Conservation (phyloP, 805 yeast species). For the Suhomyces pyralidae region DNA sequence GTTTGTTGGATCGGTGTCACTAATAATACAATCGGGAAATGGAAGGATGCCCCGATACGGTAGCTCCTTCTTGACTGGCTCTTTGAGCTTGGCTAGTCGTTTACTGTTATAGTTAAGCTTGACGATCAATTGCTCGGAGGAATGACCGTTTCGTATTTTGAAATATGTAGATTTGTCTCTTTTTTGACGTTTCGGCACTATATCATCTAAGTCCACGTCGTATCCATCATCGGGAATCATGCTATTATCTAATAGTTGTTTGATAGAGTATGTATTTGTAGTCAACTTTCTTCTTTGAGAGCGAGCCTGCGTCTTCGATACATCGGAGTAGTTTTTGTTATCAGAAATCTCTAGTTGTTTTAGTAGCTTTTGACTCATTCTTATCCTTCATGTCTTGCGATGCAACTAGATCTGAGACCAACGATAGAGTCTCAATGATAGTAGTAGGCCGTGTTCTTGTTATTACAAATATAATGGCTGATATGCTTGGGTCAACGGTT, state of each 20-base stretch:
- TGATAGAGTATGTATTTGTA: slow-evolving; percentile 17
- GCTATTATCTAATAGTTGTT: slow-evolving; percentile 16
- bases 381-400: neutral
- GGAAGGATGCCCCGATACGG: slow-evolving; percentile 68
- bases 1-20: slow-evolving; percentile 56
- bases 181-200: neutral
- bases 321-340: slow-evolving; percentile 25
- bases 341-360: slow-evolving; percentile 29
- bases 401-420: neutral
- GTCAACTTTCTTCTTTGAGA: slow-evolving; percentile 15
- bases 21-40: slow-evolving; percentile 57
- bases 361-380: slow-evolving; percentile 15
- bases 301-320: slow-evolving; percentile 18
- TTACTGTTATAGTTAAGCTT: neutral
- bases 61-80: slow-evolving; percentile 40
- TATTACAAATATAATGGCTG: neutral
- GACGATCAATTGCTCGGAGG: neutral
- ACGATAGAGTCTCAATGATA: neutral
- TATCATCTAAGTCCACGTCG: neutral
- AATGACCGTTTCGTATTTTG: neutral
- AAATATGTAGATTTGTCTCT: neutral
- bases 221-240: neutral
- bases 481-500: neutral
- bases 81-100: neutral
- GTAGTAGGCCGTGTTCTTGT: neutral